Evolutionary conservation across 176 grass and related monocot species (phyloP).

Genomic region (Carex pumila): DNA sequence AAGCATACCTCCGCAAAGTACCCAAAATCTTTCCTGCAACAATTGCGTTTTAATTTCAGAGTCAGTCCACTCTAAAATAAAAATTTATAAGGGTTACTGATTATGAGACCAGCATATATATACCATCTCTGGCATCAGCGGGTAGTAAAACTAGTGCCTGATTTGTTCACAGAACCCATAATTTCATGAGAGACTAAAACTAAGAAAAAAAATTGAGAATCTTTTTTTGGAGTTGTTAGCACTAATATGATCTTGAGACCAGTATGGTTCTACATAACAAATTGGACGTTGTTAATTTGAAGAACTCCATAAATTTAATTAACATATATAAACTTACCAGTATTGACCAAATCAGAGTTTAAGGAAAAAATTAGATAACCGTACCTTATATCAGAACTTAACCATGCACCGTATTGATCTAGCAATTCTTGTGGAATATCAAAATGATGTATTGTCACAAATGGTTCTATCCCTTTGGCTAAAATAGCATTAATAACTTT

Average conservation of each 20-base stretch:
- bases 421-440: slow-evolving; percentile 64
- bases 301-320: background rate
- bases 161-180: background rate
- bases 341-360: background rate
- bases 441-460: slow-evolving; percentile 62
- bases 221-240: background rate
- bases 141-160: background rate
- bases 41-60: background rate
- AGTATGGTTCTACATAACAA: background rate
- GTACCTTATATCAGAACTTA: slow-evolving; percentile 52
- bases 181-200: background rate
- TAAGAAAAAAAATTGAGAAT: background rate
- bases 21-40: slow-evolving; percentile 55
- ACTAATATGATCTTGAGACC: background rate
- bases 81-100: too few relatives aligned
- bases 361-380: background rate
- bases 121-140: background rate
- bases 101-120: background rate
- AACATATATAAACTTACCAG: background rate
- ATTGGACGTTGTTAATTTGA: background rate
- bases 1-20: slow-evolving; percentile 54
- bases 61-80: background rate
- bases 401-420: slow-evolving; percentile 48
- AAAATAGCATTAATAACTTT: slow-evolving; percentile 30
- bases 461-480: slow-evolving; percentile 51